Percentiles rank a stretch among this genome's conserved stretches.
Evolutionary conservation across 2,329 filamentous ascomycete genomes (phyloP).

Genomic region (Paecilomyces dactylethromorphus): DNA sequence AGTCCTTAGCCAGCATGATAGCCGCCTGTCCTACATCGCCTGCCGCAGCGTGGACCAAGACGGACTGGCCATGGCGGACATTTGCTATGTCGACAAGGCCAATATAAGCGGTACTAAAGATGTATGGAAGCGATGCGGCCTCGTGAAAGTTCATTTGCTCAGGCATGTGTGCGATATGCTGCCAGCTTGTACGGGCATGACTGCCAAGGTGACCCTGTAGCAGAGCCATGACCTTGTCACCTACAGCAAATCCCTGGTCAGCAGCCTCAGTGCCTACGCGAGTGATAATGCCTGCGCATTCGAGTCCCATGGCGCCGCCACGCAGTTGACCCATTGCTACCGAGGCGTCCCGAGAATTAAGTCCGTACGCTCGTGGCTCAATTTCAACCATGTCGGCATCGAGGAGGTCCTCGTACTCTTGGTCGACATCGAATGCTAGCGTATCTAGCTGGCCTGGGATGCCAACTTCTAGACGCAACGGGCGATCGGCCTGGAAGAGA

Average conservation of each 20-base stretch:
- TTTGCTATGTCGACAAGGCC: slow-evolving; percentile 1
- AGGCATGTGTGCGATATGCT: slow-evolving; percentile 25
- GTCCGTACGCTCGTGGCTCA: slow-evolving; percentile 22
- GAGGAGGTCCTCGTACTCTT: slow-evolving; percentile 2
- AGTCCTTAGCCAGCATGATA: slow-evolving; percentile 8
- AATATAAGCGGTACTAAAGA: slow-evolving; percentile 2
- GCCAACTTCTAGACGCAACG: not conserved
- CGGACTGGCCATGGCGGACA: slow-evolving; percentile 3
- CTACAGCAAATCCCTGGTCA: slow-evolving; percentile 15
- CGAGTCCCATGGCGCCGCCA: slow-evolving; percentile 22
- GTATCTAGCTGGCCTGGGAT: slow-evolving; percentile 12
- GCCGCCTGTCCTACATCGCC: slow-evolving; percentile 13
- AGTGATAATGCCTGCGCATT: slow-evolving; percentile 25
- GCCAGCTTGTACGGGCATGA: slow-evolving; percentile 17
- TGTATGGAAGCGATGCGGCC: slow-evolving; percentile 1
- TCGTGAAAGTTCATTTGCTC: slow-evolving; percentile 30
- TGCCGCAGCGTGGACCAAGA: slow-evolving; percentile 13
- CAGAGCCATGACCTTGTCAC: slow-evolving; percentile 29
- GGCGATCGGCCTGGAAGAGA: not conserved
- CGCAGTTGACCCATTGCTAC: slow-evolving; percentile 21
- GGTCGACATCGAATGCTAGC: slow-evolving; percentile 14
- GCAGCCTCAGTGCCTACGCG: slow-evolving; percentile 9
- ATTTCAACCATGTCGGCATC: slow-evolving; percentile 28
- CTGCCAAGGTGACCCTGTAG: slow-evolving; percentile 19
- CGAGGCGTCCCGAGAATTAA: slow-evolving; percentile 44